Evolutionary conservation across 148 eudicot species (phyloP).

Genomic region (Bassia scoparia): DNA sequence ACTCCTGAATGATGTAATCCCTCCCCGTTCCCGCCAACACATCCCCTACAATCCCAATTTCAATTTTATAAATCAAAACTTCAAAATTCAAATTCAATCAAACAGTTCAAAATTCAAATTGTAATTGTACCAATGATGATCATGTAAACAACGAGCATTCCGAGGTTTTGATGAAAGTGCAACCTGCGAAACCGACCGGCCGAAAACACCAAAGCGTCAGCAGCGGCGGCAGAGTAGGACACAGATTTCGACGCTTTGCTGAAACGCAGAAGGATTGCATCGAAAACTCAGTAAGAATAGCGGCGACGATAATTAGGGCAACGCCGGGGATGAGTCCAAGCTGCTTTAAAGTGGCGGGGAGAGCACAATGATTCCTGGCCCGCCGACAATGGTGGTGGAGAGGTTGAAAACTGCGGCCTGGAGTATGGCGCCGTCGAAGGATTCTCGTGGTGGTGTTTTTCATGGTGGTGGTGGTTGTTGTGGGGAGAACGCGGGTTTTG

Average conservation of each 20-base stretch:
- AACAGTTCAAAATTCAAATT: conserved; percentile 3
- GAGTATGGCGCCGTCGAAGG: conserved; percentile 46
- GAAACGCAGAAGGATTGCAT: conserved; percentile 59
- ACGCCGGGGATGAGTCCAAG: conserved; percentile 60
- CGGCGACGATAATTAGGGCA: conserved; percentile 40
- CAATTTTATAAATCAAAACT: no score
- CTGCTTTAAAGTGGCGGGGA: conserved; percentile 69
- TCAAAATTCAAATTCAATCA: neutral
- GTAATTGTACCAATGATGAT: conserved; percentile 57
- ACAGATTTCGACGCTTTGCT: conserved; percentile 43
- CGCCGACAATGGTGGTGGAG: conserved; percentile 75
- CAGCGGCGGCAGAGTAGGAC: conserved; percentile 52
- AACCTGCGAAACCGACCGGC: conserved; percentile 43
- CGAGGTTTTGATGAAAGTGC: conserved; percentile 59
- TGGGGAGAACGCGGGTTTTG: conserved; percentile 38
- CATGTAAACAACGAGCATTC: conserved; percentile 66
- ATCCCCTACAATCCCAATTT: conserved; percentile 47
- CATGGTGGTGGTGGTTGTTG: conserved; percentile 23
- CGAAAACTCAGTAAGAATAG: conserved; percentile 51
- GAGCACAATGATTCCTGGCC: conserved; percentile 95
- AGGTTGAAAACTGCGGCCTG: conserved; percentile 80
- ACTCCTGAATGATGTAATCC: conserved; percentile 71
- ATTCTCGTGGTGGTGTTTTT: neutral
- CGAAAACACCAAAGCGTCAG: conserved; percentile 60
- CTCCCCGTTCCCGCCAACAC: conserved; percentile 70